Percentiles rank a stretch among this genome's conserved stretches.
Evolutionary conservation across 331 rosid genomes (phyloP).

Genomic region (Arachis monticola): DNA sequence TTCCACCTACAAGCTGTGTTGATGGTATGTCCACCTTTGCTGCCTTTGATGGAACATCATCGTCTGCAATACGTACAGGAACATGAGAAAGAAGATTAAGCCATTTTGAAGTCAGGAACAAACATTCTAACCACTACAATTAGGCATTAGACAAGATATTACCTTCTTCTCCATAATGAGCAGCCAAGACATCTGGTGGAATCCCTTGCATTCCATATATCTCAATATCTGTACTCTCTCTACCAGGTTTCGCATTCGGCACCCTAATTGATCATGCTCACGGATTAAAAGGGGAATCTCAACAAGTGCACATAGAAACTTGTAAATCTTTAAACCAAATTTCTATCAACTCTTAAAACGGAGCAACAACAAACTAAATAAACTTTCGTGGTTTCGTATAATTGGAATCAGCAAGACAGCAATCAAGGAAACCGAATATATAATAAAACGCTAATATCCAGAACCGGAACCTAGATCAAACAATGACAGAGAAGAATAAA

Average conservation of each 20-base stretch:
- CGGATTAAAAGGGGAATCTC: conserved; percentile 7
- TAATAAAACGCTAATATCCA: background rate
- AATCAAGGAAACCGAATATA: background rate
- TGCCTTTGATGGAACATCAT: conserved; percentile 70
- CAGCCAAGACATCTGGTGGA: conserved; percentile 87
- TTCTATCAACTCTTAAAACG: background rate
- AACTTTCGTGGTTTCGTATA: background rate
- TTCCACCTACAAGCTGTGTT: conserved; percentile 62
- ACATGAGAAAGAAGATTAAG: conserved; percentile 30
- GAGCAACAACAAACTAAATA: background rate
- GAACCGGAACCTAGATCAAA: background rate
- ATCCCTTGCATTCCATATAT: conserved; percentile 99
- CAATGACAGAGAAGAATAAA: background rate
- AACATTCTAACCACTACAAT: background rate
- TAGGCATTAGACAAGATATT: conserved; percentile 21
- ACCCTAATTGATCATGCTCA: conserved; percentile 52
- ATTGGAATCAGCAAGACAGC: background rate
- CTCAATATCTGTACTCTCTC: conserved; percentile 93
- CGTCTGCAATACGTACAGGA: conserved; percentile 56
- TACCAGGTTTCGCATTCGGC: conserved; percentile 92
- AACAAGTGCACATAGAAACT: background rate
- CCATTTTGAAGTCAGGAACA: background rate
- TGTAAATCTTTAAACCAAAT: background rate
- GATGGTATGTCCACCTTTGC: conserved; percentile 79
- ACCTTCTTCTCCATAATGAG: conserved; percentile 99